These are phyloP conservation scores for Albifimbria verrucaria DNA, from an alignment of 2,329 filamentous ascomycete genomes.

Conservation along the genomic window DNA sequence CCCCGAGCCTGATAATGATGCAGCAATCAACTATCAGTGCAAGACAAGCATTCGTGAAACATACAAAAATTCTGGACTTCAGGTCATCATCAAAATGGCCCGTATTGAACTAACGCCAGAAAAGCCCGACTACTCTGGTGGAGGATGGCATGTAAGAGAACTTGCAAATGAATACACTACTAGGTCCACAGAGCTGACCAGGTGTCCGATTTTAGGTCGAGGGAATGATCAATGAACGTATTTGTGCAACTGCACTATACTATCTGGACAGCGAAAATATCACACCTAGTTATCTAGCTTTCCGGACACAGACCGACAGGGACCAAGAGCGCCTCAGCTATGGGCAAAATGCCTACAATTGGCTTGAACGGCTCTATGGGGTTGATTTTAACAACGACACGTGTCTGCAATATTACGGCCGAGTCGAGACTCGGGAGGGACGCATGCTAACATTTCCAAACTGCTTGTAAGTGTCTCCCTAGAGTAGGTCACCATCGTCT, in stretches of 20 bases:
- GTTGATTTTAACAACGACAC: not conserved
- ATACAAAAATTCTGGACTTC: not conserved
- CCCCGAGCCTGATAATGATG: not conserved
- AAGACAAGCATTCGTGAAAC: not conserved
- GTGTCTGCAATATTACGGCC: not conserved
- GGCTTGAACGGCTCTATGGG: not conserved
- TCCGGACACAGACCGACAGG: not conserved
- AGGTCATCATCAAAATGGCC: not conserved
- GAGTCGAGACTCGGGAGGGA: not conserved
- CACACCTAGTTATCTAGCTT: not conserved
- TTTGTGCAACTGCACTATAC: not conserved
- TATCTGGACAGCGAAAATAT: conserved; percentile 3
- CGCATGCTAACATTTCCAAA: not conserved
- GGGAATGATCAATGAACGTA: not conserved
- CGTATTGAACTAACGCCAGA: conserved; percentile 1
- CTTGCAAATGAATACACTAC: not conserved
- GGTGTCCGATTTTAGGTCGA: not conserved
- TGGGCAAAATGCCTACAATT: not conserved
- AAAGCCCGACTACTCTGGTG: not conserved
- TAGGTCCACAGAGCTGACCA: too few relatives aligned
- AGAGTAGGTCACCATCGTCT: not conserved
- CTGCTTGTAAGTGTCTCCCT: not conserved
- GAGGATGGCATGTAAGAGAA: conserved; percentile 1
- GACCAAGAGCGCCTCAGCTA: not conserved
- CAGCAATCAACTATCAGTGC: not conserved